Conservation (phyloP, 164 flowering plant species). For the Berberis vulgaris region DNA sequence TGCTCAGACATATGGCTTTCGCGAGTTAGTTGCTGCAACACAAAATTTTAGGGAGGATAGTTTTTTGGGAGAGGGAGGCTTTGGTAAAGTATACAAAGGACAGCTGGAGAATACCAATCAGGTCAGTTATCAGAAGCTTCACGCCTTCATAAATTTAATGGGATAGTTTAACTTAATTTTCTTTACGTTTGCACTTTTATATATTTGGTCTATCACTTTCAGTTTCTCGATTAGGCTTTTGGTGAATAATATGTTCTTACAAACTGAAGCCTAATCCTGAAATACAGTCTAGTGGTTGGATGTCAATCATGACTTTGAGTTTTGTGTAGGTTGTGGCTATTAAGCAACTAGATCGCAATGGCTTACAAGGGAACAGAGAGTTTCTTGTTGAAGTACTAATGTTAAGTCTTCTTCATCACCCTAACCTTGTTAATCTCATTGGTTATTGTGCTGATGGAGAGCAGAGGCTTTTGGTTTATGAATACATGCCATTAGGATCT, state of each 20-base stretch:
- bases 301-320: constrained; percentile 1
- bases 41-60: constrained; percentile 59
- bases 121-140: constrained; percentile 22
- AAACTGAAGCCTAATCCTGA: too few relatives aligned
- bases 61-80: constrained; percentile 87
- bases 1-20: constrained; percentile 54
- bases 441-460: constrained; percentile 82
- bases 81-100: constrained; percentile 82
- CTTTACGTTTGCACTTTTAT: background rate
- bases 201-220: background rate
- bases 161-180: too few relatives aligned
- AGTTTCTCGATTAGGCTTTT: too few relatives aligned
- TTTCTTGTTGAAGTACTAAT: constrained; percentile 71
- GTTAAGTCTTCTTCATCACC: constrained; percentile 57
- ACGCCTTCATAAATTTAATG: too few relatives aligned
- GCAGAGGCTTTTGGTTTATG: constrained; percentile 77
- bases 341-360: constrained; percentile 75
- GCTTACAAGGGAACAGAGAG: constrained; percentile 69
- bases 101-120: constrained; percentile 41
- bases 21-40: constrained; percentile 61
- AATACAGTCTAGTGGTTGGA: constrained; percentile 1
- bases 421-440: constrained; percentile 71
- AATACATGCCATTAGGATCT: constrained; percentile 85
- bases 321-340: constrained; percentile 68
- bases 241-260: too few relatives aligned